Conservation (phyloP, 208 protist species). For the Acanthamoeba lenticulata region DNA sequence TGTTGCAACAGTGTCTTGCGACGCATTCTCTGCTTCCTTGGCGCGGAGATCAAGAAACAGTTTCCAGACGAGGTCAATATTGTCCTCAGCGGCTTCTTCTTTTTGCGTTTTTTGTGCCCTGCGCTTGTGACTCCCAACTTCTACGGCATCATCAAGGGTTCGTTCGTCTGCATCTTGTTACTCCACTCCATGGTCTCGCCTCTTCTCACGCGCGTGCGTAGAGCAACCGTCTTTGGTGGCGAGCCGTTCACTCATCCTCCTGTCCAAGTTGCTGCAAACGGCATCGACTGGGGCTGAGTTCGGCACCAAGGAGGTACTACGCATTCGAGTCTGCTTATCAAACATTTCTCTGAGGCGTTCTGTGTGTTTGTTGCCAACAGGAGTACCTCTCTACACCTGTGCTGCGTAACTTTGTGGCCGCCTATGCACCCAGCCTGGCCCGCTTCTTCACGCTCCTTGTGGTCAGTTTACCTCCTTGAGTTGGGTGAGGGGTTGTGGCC, state of each 20-base stretch:
- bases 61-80: slow-evolving; percentile 41
- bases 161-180: not conserved
- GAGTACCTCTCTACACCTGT: slow-evolving; percentile 5
- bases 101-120: slow-evolving; percentile 16
- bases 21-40: not conserved
- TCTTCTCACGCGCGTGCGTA: not conserved
- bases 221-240: not conserved
- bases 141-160: slow-evolving; percentile 18
- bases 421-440: not conserved
- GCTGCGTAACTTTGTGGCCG: not conserved
- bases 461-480: not conserved
- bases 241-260: not conserved
- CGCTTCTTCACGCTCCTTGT: slow-evolving; percentile 18
- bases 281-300: not conserved
- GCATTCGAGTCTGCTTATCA: no score
- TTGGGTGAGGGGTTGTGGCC: not conserved
- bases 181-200: no score
- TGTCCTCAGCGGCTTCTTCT: slow-evolving; percentile 8
- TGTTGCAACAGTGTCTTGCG: not conserved
- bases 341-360: not conserved
- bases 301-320: not conserved
- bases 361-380: not conserved
- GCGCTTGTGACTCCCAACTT: slow-evolving; percentile 9
- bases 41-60: slow-evolving; percentile 12
- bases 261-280: slow-evolving; percentile 33